Conservation (phyloP, 78 protist genomes). For the Dictyostelium firmibasis region DNA sequence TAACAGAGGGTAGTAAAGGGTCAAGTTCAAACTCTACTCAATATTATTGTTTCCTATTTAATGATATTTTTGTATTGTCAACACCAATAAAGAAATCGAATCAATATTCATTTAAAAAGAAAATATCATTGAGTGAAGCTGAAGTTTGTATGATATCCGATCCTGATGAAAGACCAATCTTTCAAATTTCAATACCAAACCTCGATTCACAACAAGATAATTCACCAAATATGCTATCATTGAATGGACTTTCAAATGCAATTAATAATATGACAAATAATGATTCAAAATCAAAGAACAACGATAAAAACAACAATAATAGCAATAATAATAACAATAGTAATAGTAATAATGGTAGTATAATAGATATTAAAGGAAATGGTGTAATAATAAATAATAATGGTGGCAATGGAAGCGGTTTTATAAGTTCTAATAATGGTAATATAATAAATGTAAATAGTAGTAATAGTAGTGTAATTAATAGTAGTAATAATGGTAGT, state of each 20-base stretch:
- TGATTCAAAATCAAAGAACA: background rate
- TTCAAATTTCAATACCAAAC: constrained; percentile 24
- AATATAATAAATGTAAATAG: background rate
- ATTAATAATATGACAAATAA: background rate
- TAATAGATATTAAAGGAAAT: background rate
- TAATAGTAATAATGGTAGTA: background rate
- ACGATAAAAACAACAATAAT: background rate
- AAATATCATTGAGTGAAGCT: background rate
- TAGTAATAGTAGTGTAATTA: background rate
- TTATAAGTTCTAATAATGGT: background rate
- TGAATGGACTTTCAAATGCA: background rate
- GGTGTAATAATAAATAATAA: background rate
- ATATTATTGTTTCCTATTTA: constrained; percentile 51
- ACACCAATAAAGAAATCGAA: constrained; percentile 19
- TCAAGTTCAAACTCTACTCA: background rate
- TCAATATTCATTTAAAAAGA: constrained; percentile 15
- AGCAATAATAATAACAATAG: background rate
- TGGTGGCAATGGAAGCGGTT: background rate
- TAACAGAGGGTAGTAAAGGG: background rate
- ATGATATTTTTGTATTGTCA: constrained; percentile 21
- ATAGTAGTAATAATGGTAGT: background rate
- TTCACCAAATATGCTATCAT: background rate
- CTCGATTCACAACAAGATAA: background rate
- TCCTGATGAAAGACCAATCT: constrained; percentile 37
- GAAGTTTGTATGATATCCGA: constrained; percentile 14